Conservation (phyloP, 2,329 filamentous ascomycete genomes). For the Stemphylium lycopersici region DNA sequence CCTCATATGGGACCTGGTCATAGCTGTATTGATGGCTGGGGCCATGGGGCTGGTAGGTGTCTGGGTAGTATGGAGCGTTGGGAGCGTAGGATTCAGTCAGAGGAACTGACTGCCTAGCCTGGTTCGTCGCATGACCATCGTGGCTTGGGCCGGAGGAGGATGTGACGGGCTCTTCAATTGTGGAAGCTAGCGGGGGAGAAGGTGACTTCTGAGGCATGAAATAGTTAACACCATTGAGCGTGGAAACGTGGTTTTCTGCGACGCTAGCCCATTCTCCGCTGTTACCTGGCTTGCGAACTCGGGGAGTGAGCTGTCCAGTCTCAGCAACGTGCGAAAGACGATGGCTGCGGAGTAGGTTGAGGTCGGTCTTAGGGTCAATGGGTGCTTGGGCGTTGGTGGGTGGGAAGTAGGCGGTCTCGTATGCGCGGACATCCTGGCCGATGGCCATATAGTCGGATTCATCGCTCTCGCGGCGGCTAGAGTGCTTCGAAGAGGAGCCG, state of each 20-base stretch:
- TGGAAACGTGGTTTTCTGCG: slow-evolving; percentile 38
- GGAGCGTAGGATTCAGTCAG: slow-evolving; percentile 48
- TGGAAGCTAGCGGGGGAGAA: slow-evolving; percentile 39
- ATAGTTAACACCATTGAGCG: slow-evolving; percentile 46
- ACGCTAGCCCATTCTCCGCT: slow-evolving; percentile 49
- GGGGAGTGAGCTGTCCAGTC: slow-evolving; percentile 55
- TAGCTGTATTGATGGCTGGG: slow-evolving; percentile 46
- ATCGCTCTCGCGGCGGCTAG: slow-evolving; percentile 43
- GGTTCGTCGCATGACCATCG: slow-evolving; percentile 33
- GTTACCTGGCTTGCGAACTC: slow-evolving; percentile 46
- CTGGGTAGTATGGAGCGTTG: slow-evolving; percentile 39
- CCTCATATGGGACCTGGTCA: slow-evolving; percentile 40
- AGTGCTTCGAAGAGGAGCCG: slow-evolving; percentile 33
- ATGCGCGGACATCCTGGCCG: slow-evolving; percentile 35
- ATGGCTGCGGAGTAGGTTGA: slow-evolving; percentile 53
- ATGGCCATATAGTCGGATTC: slow-evolving; percentile 45
- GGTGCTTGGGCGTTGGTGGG: slow-evolving; percentile 27
- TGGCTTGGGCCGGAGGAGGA: slow-evolving; percentile 23
- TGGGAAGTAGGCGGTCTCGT: slow-evolving; percentile 45
- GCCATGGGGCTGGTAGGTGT: slow-evolving; percentile 47
- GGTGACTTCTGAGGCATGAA: slow-evolving; percentile 47
- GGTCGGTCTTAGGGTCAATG: slow-evolving; percentile 43
- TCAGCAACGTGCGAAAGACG: slow-evolving; percentile 58
- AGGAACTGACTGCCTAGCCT: slow-evolving; percentile 41
- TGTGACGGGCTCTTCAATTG: slow-evolving; percentile 17